Percentiles rank a stretch among this genome's conserved stretches.
Evolutionary conservation across 768 basidiomycete genomes (phyloP).

Genomic region (Leccinum pellstonianum): DNA sequence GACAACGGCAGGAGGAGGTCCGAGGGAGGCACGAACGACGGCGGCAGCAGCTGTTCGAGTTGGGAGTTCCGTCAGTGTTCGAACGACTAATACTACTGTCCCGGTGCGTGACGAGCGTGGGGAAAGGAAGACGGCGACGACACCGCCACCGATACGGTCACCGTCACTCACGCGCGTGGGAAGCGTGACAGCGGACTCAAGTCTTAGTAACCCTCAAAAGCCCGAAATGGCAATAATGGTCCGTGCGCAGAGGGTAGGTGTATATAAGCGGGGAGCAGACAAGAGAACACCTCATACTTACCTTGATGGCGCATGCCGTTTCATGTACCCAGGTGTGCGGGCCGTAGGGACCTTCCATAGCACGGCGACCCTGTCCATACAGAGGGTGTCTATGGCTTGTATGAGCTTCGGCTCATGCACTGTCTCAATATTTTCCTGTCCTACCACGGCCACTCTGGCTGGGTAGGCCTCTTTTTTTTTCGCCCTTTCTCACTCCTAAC

Average conservation of each 20-base stretch:
- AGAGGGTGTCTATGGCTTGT: conserved; percentile 46
- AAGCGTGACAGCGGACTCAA: no score
- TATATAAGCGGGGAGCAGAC: conserved; percentile 31
- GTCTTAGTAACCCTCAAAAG: background rate
- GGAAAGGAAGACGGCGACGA: no score
- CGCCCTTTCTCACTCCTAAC: conserved; percentile 18
- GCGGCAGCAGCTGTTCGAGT: no score
- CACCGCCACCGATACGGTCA: no score
- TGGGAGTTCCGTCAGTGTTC: no score
- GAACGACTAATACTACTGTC: no score
- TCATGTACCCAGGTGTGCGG: conserved; percentile 57
- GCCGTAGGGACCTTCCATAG: conserved; percentile 48
- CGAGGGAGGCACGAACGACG: no score
- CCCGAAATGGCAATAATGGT: conserved; percentile 26
- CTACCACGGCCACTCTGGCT: conserved; percentile 53
- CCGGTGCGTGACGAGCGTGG: no score
- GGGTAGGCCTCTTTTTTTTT: conserved; percentile 31
- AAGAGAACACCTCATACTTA: conserved; percentile 45
- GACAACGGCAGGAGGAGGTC: no score
- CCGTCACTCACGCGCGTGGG: no score
- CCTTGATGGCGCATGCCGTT: conserved; percentile 62
- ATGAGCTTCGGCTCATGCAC: conserved; percentile 71
- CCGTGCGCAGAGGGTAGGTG: conserved; percentile 17
- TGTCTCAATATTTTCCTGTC: conserved; percentile 80
- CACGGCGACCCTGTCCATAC: conserved; percentile 56